Evolutionary conservation across 495 filamentous ascomycete species (phyloP), one percentile per base, ranked within the genome.

Genomic region (Trypethelium eluteriae): DNA sequence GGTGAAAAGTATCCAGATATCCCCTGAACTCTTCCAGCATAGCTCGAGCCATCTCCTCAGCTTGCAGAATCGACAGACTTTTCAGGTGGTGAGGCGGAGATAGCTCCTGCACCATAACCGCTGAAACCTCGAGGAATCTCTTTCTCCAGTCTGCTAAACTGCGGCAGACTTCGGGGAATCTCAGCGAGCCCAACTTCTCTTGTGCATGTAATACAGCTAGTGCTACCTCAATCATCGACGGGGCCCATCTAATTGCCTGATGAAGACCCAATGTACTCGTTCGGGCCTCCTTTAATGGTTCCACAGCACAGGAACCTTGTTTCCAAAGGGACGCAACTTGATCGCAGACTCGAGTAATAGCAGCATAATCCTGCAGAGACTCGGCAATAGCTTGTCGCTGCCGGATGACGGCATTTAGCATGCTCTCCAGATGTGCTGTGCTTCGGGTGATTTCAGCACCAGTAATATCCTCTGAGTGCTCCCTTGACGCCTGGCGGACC

Each of bases 391-490:
- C 67, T 56, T 73, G 75, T 70, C 90, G 85, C 76, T 98, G 93
- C 35, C 81, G 80, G 46, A 96, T 77, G 49, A 84, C 73, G 16
- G 88, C 75, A 66, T 87, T 80, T 41, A 97, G 74, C 34, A 98
- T 78, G 62, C 92, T 88, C 73, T 99, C 94, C 44, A 96, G 76
- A 62, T 88, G 90, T 0, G 91, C 91, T 12, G 88, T 80, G 74
- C 91, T 92, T 68, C 92, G 82, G 38, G 83, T 80, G 16, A 94
- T 82, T 66, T 96, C 90, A 11, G 87, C 85, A 62, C 82, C 79
- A 68, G 85, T 95, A 25, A 99, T 77, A 68, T 98, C 95, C 18
- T 89, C 88, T 0, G 89, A 92, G 74, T 92, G 92, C 41, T 88
- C 86, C 18, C 83, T 80, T 11, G 82, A 76, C 25, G 85, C 81